phyloP scores from a whole-genome alignment of 352 stramenopile genomes.

The Pythium folliculosum region DNA sequence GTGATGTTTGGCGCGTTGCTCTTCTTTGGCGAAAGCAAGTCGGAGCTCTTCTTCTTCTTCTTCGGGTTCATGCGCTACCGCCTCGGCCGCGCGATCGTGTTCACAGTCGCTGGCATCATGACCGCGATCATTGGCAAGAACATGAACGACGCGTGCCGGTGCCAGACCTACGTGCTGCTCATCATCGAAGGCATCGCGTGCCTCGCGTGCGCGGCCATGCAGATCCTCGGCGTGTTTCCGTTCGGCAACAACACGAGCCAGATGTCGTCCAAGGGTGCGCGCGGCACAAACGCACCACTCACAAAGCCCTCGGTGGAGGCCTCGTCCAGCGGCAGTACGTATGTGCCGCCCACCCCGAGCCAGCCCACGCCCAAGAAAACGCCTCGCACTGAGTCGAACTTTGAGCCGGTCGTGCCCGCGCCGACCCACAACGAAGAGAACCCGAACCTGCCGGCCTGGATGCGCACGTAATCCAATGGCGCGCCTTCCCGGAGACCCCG shows the following conservation, averaged over 20 bases:
- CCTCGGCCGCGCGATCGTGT: conserved; percentile 56
- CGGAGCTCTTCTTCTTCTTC: conserved; percentile 75
- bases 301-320: not conserved
- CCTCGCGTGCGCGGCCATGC: conserved; percentile 43
- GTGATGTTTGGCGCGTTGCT: conserved; percentile 64
- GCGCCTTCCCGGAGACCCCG: not conserved
- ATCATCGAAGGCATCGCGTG: conserved; percentile 59
- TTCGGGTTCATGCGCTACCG: conserved; percentile 83
- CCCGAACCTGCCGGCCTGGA: conserved; percentile 10
- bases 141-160: conserved; percentile 51
- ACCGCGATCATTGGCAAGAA: conserved; percentile 60
- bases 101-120: conserved; percentile 63
- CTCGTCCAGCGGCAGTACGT: not conserved
- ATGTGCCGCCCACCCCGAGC: conserved; percentile 14
- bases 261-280: not conserved
- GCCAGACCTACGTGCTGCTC: conserved; percentile 48
- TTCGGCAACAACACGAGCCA: conserved; percentile 54
- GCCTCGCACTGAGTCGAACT: not conserved
- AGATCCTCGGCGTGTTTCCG: conserved; percentile 47
- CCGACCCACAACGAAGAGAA: conserved; percentile 1
- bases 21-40: conserved; percentile 58
- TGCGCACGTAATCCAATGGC: not conserved
- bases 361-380: conserved; percentile 11
- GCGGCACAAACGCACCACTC: not conserved
- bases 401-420: conserved; percentile 6